Base-by-base conservation (phyloP, 2,329 filamentous ascomycete species). In the Alternaria dauci region DNA sequence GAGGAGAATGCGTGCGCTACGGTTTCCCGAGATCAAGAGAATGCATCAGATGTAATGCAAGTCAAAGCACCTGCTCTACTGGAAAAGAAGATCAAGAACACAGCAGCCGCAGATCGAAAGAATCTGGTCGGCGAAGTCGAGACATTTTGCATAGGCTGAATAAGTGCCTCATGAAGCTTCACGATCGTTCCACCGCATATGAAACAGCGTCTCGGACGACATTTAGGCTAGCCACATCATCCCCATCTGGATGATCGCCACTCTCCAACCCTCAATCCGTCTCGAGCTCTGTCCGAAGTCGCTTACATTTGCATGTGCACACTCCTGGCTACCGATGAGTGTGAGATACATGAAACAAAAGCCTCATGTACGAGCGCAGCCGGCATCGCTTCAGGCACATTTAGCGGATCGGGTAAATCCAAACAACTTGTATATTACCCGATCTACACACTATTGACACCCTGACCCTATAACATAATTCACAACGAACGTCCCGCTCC, bases 11-110 rank as follows among this genome's bases (percentile, higher is more conserved):
- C 87, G 61, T 89, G 89, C 41, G 87, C 94, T 26, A 91, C 89
- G 8, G 85, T 97, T 47, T 93, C 97, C 70, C 84, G 97, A 1
- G 93, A 93, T 46, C 91, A 96, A 71, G 93, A 97, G 80, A 82
- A 94, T 43, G 88, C 87, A 57, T 84, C 86, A 34, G 92, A 92
- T 58, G 89, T 94, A 77, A 89, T 94, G 67, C 91, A 90, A 79
- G 85, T 97, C 77, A 97, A 97, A 87, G 87, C 89, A 83, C 85
- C 92, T 80, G 43, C 48, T 30, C 91, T 96, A 83, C 89, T 92
- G 0, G 91, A 96, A 77, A 96, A 96, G 82, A 91, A 95, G 58
- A 3, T 41, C 8, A 53, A 56, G 12, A 30, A 42, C n/a, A 93
- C 92, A 54, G 85, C 92, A 38, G 81, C 92, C 55, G 86, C 96